A percentile compares a stretch with the other conserved stretches of the same genome.
Evolutionary conservation across 2,329 filamentous ascomycete species (phyloP).

Genomic region (Stagonosporopsis vannaccii): DNA sequence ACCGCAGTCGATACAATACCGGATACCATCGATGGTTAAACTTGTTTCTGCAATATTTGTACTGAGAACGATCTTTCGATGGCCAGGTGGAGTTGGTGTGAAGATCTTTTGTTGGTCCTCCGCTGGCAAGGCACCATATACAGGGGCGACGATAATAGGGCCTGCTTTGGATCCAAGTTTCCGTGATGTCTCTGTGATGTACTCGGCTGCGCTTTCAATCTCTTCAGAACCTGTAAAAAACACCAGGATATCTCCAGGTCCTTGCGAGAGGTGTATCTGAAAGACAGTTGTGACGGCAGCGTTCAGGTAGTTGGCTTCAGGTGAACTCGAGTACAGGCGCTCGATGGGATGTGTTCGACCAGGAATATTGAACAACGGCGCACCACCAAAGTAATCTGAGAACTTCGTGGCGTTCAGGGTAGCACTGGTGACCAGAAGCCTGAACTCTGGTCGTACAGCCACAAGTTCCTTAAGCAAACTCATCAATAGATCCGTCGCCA

Average conservation of each 20-base stretch:
- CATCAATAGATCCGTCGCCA: constrained; percentile 89
- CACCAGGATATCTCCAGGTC: constrained; percentile 84
- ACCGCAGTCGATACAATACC: constrained; percentile 94
- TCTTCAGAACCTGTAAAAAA: constrained; percentile 97
- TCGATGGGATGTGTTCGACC: constrained; percentile 89
- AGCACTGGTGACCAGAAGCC: constrained; percentile 89
- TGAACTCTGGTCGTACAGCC: constrained; percentile 81
- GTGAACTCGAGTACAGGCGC: constrained; percentile 87
- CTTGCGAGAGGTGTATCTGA: constrained; percentile 81
- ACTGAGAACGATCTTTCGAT: constrained; percentile 89
- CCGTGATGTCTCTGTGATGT: constrained; percentile 82
- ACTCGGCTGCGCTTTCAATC: constrained; percentile 86
- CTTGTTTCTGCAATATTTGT: constrained; percentile 98
- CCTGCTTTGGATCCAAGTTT: constrained; percentile 86
- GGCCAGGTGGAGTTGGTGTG: constrained; percentile 83
- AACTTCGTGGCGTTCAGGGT: constrained; percentile 96
- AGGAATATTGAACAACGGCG: constrained; percentile 93
- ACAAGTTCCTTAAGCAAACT: constrained; percentile 89
- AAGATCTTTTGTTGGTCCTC: constrained; percentile 95
- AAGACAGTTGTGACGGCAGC: constrained; percentile 93
- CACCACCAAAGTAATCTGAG: constrained; percentile 87
- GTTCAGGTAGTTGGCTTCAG: constrained; percentile 91
- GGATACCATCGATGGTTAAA: constrained; percentile 94
- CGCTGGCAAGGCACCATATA: constrained; percentile 91
- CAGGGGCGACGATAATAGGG: constrained; percentile 88